A percentile compares a stretch with the other conserved stretches of the same genome.
These are phyloP conservation scores for Suhomyces maxii DNA, from an alignment of 1,139 yeast genomes.

Conservation along the genomic window DNA sequence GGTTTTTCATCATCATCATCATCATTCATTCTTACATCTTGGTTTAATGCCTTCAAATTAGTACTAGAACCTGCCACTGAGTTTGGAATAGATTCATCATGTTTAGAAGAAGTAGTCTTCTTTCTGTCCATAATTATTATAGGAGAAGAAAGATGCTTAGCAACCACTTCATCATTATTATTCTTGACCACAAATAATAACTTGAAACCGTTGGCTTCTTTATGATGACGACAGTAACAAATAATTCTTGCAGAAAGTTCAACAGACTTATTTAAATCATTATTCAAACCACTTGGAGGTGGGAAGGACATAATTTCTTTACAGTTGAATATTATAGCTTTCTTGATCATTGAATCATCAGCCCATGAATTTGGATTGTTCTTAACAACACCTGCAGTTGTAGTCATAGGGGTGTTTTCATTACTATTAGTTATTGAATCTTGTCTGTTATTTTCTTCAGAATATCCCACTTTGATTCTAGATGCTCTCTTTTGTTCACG, in stretches of 20 bases:
- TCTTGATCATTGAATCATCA: constrained; percentile 68
- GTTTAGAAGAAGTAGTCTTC: constrained; percentile 44
- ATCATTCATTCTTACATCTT: constrained; percentile 5
- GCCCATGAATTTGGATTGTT: constrained; percentile 64
- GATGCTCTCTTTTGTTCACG: constrained; percentile 93
- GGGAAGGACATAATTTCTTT: constrained; percentile 82
- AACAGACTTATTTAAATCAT: constrained; percentile 43
- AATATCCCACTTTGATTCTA: constrained; percentile 70
- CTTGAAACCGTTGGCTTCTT: constrained; percentile 77
- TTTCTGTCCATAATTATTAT: constrained; percentile 94
- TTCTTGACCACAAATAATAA: constrained; percentile 71
- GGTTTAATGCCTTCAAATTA: constrained; percentile 14
- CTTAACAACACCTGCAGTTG: constrained; percentile 31
- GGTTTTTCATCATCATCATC: constrained; percentile 5
- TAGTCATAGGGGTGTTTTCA: constrained; percentile 13
- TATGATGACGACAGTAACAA: constrained; percentile 94
- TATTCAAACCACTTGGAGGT: constrained; percentile 51
- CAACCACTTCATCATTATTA: constrained; percentile 59
- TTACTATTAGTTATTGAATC: constrained; percentile 4
- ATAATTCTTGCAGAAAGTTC: constrained; percentile 85
- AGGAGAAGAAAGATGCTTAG: constrained; percentile 67
- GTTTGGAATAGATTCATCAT: constrained; percentile 20
- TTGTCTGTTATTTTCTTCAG: constrained; percentile 40
- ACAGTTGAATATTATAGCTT: constrained; percentile 88
- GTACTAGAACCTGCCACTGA: constrained; percentile 25